phyloP scores from a whole-genome alignment of 768 basidiomycete genomes.

The Collybia sp. region DNA sequence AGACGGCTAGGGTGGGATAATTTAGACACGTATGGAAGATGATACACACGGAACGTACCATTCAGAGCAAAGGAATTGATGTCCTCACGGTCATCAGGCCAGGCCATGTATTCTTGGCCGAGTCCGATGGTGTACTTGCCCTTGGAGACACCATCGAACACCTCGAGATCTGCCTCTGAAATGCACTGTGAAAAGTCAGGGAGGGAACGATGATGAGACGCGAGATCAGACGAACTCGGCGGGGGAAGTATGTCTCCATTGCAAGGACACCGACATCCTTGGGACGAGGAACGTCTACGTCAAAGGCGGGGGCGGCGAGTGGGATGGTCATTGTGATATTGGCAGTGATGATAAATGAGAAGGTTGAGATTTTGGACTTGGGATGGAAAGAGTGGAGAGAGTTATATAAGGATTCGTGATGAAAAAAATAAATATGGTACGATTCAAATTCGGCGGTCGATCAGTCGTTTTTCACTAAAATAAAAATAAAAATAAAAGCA shows the following conservation, averaged over 20 bases:
- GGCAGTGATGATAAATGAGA: slow-evolving; percentile 9
- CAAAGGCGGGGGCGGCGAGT: slow-evolving; percentile 24
- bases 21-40: neutral
- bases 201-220: slow-evolving; percentile 4
- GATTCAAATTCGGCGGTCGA: slow-evolving; percentile 18
- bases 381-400: slow-evolving; percentile 32
- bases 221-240: slow-evolving; percentile 52
- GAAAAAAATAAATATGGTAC: slow-evolving; percentile 39
- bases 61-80: slow-evolving; percentile 97
- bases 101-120: slow-evolving; percentile 97
- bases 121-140: slow-evolving; percentile 99
- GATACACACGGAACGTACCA: slow-evolving; percentile 44
- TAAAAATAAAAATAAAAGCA: no score
- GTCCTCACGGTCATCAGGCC: slow-evolving; percentile 97
- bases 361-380: slow-evolving; percentile 12
- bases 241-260: slow-evolving; percentile 94
- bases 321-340: slow-evolving; percentile 34
- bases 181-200: slow-evolving; percentile 60
- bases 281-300: slow-evolving; percentile 55
- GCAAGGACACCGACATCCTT: slow-evolving; percentile 93
- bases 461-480: no score
- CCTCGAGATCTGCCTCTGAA: slow-evolving; percentile 92
- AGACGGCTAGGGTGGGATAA: slow-evolving; percentile 56
- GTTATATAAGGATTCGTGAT: slow-evolving; percentile 24
- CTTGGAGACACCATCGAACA: slow-evolving; percentile 87